Evolutionary conservation across 352 stramenopile genomes (phyloP).

Genomic region (Phytophthora pseudosyringae): DNA sequence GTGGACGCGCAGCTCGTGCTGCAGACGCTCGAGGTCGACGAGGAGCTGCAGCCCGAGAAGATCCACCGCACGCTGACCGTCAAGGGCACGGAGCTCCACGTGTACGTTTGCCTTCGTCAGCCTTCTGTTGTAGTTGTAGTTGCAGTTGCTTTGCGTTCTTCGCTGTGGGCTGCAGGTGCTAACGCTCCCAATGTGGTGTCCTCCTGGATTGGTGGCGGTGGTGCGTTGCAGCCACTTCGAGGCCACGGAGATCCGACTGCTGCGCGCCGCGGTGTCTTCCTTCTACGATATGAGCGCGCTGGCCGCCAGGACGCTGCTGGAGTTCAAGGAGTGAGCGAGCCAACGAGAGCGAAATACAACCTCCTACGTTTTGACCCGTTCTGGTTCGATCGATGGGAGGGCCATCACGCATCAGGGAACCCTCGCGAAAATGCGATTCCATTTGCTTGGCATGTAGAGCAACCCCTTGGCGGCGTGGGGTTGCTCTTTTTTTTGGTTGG

Average conservation of each 20-base stretch:
- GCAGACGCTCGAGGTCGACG: constrained; percentile 87
- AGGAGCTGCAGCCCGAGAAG: constrained; percentile 87
- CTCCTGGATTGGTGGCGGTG: constrained; percentile 12
- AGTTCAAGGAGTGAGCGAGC: constrained; percentile 81
- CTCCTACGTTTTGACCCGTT: background rate
- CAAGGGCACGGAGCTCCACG: constrained; percentile 63
- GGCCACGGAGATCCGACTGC: constrained; percentile 82
- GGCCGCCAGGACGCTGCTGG: constrained; percentile 74
- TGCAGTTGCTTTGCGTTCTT: background rate
- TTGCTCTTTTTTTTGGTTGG: too few species aligned
- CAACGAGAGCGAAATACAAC: constrained; percentile 14
- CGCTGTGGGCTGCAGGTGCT: background rate
- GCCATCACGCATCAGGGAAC: background rate
- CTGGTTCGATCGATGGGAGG: background rate
- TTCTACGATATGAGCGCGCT: constrained; percentile 90
- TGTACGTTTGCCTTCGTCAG: constrained; percentile 50
- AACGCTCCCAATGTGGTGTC: too few species aligned
- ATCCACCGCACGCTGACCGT: constrained; percentile 78
- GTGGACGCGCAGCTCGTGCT: constrained; percentile 74
- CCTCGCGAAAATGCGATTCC: background rate
- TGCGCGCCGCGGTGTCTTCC: constrained; percentile 84
- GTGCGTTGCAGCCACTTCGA: constrained; percentile 71
- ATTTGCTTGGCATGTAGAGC: too few species aligned
- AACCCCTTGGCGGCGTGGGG: too few species aligned
- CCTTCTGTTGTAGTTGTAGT: too few species aligned